Base-by-base conservation (phyloP, 495 filamentous ascomycete genomes). In the Astrocystis sublimbata region DNA sequence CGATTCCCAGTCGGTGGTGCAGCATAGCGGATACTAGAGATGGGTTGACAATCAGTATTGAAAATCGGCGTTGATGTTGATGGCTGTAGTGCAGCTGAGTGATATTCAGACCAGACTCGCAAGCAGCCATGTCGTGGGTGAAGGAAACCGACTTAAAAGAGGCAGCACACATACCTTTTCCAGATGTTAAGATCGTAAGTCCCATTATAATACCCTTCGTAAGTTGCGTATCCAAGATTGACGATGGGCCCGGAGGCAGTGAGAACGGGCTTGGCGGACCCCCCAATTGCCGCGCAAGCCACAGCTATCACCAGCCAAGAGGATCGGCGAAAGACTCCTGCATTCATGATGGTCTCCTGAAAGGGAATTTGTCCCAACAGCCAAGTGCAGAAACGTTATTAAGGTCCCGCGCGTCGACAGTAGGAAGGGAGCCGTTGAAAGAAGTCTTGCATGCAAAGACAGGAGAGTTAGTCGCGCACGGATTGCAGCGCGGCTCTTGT, bases 171-270 rank as follows among this genome's bases (percentile, higher is more conserved):
- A 41, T 46, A 75, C 76, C 76, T 71, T 58, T 73, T 76, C 75
- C 75, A 78, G 47, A 67, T 65, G 65, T 78, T 77, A 24, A 78
- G 53, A 7, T 69, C 72, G 21, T 63, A 71, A 0, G 75, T 61
- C 0, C 67, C 24, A 49, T 76, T 70, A 43, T 65, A 62, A 26
- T 68, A 70, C 17, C 76, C 76, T 31, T 72, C 60, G 53, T 79
- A 77, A 54, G 72, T 76, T 52, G 75, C 75, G 49, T 79, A 78
- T 26, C 76, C 76, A 13, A 75, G 50, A 63, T 77, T 60, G 38
- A 76, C 74, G 3, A 69, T 66, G 13, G 68, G 72, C 17, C 47
- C 45, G 0, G 69, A 54, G n/a, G 12, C 46, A 49, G 46, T 10
- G 24, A 30, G 46, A 49, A 5, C 6, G 9, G 15, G 46, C 46